A percentile compares a stretch with the other conserved stretches of the same genome.
phyloP scores from a whole-genome alignment of 129 eudicot species.

The Silybum marianum region DNA sequence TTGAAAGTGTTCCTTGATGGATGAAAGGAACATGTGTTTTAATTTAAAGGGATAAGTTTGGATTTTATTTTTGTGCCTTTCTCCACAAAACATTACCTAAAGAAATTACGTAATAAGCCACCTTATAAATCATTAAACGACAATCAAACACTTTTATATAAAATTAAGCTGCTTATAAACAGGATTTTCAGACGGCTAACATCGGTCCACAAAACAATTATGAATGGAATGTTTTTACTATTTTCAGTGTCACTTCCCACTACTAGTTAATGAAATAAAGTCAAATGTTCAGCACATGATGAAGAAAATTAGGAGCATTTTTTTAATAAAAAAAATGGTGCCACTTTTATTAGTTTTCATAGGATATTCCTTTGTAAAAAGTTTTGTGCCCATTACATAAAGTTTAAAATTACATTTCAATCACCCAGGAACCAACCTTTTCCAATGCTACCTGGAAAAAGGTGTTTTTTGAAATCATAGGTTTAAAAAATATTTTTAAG shows the following conservation, averaged over 20 bases:
- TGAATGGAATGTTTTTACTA: slow-evolving; percentile 28
- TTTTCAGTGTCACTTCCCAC: slow-evolving; percentile 32
- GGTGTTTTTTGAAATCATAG: not conserved
- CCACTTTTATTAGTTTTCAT: slow-evolving; percentile 30
- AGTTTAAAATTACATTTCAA: slow-evolving; percentile 26
- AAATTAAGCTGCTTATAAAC: no score
- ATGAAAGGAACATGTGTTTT: no score
- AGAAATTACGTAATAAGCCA: no score
- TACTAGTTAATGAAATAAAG: slow-evolving; percentile 23
- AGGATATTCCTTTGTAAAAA: slow-evolving; percentile 39
- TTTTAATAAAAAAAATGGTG: slow-evolving; percentile 12
- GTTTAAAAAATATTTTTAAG: not conserved
- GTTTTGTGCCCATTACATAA: slow-evolving; percentile 46
- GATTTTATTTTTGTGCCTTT: no score
- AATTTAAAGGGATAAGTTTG: no score
- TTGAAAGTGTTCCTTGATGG: no score
- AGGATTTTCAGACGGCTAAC: no score
- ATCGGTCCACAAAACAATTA: not conserved
- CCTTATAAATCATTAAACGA: no score
- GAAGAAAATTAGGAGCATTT: slow-evolving; percentile 19
- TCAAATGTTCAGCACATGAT: slow-evolving; percentile 29
- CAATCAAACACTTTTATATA: not conserved
- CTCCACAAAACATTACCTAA: no score
- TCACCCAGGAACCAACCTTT: slow-evolving; percentile 11
- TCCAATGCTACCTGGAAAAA: slow-evolving; percentile 10